Base-by-base conservation (phyloP, 768 basidiomycete genomes). In the Ramaria sp. region DNA sequence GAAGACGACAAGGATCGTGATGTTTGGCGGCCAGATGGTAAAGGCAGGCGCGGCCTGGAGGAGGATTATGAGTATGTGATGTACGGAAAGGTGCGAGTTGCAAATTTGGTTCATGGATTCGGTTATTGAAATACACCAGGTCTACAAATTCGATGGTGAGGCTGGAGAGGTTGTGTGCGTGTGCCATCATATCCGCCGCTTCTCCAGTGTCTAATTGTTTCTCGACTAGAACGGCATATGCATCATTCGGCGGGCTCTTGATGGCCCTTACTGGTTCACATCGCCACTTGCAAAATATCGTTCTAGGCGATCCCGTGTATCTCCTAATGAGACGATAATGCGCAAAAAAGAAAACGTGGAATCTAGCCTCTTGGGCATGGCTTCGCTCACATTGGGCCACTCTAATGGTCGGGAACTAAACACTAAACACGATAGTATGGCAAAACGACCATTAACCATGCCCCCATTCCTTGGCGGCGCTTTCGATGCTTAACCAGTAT, bases 31-130 rank as follows among this genome's bases (percentile, higher is more conserved):
- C 90, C 90, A 51, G 89, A 90, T 66, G 85, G 84, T 38, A 92
- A 84, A 70, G 90, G 80, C 13, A 78, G 76, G 62, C 77, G 80
- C 67, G 94, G 84, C 11, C 68, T 99, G 27, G 95, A 97, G 61
- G 88, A 92, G 58, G 93, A 98, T 62, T 99, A 92, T 65, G 94
- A 97, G 66, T 99, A 98, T 75, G 95, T 99, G 62, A 97, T 97
- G 93, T 93, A 91, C 68, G 95, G 95, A 33, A 98, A 94, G 83
- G 92, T 94, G 62, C 4, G n/a, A 19, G 43, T 46, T 20, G 37
- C 11, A 12, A 20, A 7, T 27, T 51, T 5, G 9, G 17, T 20
- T 41, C 57, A 15, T 53, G 30, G 17, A 7, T 19, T 43, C n/a
- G 20, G 20, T 9, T 17, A 19, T 43, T 48, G 34, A 46, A 41